Conservation (phyloP, 2,329 filamentous ascomycete species). For the Scedosporium apiospermum region DNA sequence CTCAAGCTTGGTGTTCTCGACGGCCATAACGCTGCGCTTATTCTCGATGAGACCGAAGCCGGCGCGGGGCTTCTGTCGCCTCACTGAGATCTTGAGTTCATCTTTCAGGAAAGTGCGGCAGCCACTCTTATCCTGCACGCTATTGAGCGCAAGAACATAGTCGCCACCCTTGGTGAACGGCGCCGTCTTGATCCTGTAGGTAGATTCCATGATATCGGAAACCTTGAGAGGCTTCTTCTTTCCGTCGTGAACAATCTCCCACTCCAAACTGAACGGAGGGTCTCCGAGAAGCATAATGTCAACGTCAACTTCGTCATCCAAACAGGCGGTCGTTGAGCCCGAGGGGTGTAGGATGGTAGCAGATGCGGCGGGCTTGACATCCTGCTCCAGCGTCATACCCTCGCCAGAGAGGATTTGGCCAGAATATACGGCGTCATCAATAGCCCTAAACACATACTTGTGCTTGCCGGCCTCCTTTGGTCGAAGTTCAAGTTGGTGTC, state of each 20-base stretch:
- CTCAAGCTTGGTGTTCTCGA: slow-evolving; percentile 65
- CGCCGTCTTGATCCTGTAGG: slow-evolving; percentile 66
- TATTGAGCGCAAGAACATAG: slow-evolving; percentile 77
- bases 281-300: slow-evolving; percentile 72
- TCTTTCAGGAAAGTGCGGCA: slow-evolving; percentile 83
- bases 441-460: slow-evolving; percentile 72
- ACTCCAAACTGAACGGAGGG: slow-evolving; percentile 80
- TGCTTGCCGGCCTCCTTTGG: slow-evolving; percentile 77
- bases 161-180: slow-evolving; percentile 73
- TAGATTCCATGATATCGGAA: slow-evolving; percentile 50
- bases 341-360: slow-evolving; percentile 56
- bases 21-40: slow-evolving; percentile 61
- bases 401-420: slow-evolving; percentile 51
- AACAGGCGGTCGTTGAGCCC: slow-evolving; percentile 58
- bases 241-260: slow-evolving; percentile 84
- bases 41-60: slow-evolving; percentile 81
- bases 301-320: slow-evolving; percentile 70
- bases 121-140: slow-evolving; percentile 74
- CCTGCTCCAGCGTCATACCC: slow-evolving; percentile 65
- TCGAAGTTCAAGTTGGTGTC: slow-evolving; percentile 76
- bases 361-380: slow-evolving; percentile 85
- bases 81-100: slow-evolving; percentile 75
- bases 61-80: slow-evolving; percentile 78
- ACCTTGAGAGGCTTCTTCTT: slow-evolving; percentile 64
- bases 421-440: slow-evolving; percentile 76